phyloP scores from a whole-genome alignment of 2,329 filamentous ascomycete genomes.

The Myrmaecium sp. region DNA sequence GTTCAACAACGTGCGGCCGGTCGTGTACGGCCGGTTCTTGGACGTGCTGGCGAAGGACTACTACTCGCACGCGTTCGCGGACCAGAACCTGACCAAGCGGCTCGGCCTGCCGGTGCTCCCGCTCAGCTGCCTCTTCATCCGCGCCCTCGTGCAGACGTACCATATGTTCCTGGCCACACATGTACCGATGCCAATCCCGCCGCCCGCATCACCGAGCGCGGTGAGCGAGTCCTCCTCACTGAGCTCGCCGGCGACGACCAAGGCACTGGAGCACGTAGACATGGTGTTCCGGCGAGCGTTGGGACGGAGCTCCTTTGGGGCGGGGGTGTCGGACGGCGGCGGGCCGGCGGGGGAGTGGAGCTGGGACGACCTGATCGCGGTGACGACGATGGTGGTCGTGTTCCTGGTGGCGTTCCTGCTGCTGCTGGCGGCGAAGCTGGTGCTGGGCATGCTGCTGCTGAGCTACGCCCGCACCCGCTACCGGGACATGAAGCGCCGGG shows the following conservation, averaged over 20 bases:
- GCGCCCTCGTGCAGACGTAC: conserved; percentile 87
- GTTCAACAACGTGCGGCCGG: conserved; percentile 92
- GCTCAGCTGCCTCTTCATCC: conserved; percentile 84
- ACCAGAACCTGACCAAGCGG: conserved; percentile 76
- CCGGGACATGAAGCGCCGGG: conserved; percentile 57
- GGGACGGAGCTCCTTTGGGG: conserved; percentile 52
- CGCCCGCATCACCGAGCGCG: conserved; percentile 47
- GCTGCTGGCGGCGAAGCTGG: conserved; percentile 37
- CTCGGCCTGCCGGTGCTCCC: conserved; percentile 85
- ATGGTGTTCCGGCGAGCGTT: conserved; percentile 60
- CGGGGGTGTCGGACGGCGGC: conserved; percentile 15
- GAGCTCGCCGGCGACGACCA: conserved; percentile 54
- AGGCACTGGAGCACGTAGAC: conserved; percentile 65
- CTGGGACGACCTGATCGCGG: conserved; percentile 57
- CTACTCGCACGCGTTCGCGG: conserved; percentile 86
- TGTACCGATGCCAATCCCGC: conserved; percentile 55
- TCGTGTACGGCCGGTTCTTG: conserved; percentile 74
- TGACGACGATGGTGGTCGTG: conserved; percentile 68
- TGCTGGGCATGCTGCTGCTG: conserved; percentile 76
- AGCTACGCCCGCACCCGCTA: conserved; percentile 67
- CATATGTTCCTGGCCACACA: conserved; percentile 93
- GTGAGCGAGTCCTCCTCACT: conserved; percentile 30
- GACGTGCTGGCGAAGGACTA: conserved; percentile 96
- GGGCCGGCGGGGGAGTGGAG: conserved; percentile 32
- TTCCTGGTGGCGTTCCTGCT: conserved; percentile 47